Evolutionary conservation across 257 asterid species (phyloP).

Genomic region (Ballota nigra): DNA sequence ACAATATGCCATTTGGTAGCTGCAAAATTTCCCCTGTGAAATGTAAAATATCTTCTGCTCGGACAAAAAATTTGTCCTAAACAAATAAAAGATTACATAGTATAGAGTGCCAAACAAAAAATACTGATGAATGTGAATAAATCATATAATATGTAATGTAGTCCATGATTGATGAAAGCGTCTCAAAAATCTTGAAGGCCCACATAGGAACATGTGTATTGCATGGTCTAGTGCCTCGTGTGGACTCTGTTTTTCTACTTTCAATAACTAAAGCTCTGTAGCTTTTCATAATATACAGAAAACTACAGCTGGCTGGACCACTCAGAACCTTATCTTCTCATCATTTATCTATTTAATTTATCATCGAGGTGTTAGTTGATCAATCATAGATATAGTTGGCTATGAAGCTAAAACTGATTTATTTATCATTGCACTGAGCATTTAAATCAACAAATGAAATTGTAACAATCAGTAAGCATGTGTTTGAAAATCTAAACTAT

Average conservation of each 20-base stretch:
- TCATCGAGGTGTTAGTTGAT: slow-evolving; percentile 5
- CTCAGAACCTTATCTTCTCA: slow-evolving; percentile 21
- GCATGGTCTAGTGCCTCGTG: not conserved
- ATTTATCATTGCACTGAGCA: not conserved
- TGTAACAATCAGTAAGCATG: not conserved
- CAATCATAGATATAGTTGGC: not conserved
- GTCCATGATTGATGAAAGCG: not conserved
- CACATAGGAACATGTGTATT: slow-evolving; percentile 22
- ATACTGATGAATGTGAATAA: slow-evolving; percentile 12
- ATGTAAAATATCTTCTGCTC: not conserved
- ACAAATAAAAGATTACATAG: not conserved
- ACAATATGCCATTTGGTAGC: not conserved
- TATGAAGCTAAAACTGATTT: not conserved
- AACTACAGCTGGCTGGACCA: slow-evolving; percentile 34
- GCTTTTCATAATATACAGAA: not conserved
- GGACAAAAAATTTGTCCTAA: not conserved
- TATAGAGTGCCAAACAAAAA: not conserved
- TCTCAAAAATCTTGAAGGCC: slow-evolving; percentile 9
- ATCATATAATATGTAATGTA: not conserved
- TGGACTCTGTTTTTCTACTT: slow-evolving; percentile 3
- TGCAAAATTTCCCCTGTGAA: not conserved
- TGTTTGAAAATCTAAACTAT: not conserved
- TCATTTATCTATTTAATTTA: not conserved
- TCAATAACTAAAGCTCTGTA: slow-evolving; percentile 14
- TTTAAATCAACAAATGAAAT: not conserved